These are phyloP conservation scores for Sporisorium scitamineum DNA, from an alignment of 1,284 basidiomycete genomes.

Conservation along the genomic window DNA sequence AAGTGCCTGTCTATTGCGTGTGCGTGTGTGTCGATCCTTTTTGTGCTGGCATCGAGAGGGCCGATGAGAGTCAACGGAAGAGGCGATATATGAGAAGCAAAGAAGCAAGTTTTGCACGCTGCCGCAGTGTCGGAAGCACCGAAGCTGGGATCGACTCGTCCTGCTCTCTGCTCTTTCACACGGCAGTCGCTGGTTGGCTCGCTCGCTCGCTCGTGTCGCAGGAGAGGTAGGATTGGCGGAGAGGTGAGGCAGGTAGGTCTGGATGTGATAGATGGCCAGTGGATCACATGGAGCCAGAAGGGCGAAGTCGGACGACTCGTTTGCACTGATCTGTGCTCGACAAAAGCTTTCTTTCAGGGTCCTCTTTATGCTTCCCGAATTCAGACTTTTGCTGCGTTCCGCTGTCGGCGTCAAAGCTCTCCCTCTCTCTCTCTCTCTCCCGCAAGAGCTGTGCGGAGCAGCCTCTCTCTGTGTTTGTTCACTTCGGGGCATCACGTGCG, in stretches of 20 bases:
- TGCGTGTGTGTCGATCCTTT: not conserved
- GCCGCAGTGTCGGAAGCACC: slow-evolving; percentile 9
- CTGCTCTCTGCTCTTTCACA: not conserved
- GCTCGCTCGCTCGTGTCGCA: not conserved
- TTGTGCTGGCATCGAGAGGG: not conserved
- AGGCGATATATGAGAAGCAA: not conserved
- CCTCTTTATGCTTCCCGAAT: not conserved
- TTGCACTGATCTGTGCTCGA: not conserved
- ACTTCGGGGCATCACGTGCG: slow-evolving; percentile 19
- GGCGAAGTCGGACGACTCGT: not conserved
- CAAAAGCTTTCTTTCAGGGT: not conserved
- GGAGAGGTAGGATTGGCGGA: no score
- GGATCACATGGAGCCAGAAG: not conserved
- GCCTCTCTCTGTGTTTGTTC: not conserved
- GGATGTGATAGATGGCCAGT: not conserved
- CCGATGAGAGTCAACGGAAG: not conserved
- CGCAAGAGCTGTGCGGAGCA: not conserved
- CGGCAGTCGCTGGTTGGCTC: no score
- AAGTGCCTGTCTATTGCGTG: not conserved
- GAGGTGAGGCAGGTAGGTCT: not conserved
- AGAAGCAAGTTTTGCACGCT: not conserved
- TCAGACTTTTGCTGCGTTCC: not conserved
- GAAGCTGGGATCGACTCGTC: not conserved
- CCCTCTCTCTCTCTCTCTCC: not conserved
- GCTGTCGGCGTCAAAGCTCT: no score